These are phyloP conservation scores for Macrotyloma uniflorum DNA, from an alignment of 306 rosid genomes.

Conservation along the genomic window DNA sequence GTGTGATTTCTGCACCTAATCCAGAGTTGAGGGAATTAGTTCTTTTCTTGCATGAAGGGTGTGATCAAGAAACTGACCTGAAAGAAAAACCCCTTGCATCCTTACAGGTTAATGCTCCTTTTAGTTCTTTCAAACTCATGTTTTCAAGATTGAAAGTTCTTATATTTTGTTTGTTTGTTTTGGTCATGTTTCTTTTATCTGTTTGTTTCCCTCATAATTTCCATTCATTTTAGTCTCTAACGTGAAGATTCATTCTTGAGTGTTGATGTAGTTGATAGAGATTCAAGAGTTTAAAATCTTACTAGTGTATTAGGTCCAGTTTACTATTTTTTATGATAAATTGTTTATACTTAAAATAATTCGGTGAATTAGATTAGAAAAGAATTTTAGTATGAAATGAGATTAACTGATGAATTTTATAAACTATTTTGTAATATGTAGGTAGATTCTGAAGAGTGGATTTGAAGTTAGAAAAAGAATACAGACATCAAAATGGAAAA, in stretches of 20 bases:
- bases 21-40: conserved; percentile 42
- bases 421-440: too few relatives aligned
- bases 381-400: too few relatives aligned
- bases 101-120: conserved; percentile 45
- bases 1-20: conserved; percentile 48
- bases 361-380: too few relatives aligned
- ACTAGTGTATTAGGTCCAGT: too few relatives aligned
- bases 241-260: neutral
- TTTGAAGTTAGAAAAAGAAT: too few relatives aligned
- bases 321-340: too few relatives aligned
- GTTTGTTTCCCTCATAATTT: neutral
- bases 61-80: conserved; percentile 36
- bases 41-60: conserved; percentile 44
- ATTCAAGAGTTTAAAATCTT: neutral
- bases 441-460: too few relatives aligned
- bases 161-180: too few relatives aligned
- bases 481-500: neutral
- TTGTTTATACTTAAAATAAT: too few relatives aligned
- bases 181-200: too few relatives aligned
- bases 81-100: conserved; percentile 47
- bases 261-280: neutral
- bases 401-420: too few relatives aligned
- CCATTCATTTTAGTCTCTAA: neutral
- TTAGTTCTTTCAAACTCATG: neutral
- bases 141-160: neutral